phyloP scores from a whole-genome alignment of 202 grass and related monocot species.

The Saccharum hybrid region DNA sequence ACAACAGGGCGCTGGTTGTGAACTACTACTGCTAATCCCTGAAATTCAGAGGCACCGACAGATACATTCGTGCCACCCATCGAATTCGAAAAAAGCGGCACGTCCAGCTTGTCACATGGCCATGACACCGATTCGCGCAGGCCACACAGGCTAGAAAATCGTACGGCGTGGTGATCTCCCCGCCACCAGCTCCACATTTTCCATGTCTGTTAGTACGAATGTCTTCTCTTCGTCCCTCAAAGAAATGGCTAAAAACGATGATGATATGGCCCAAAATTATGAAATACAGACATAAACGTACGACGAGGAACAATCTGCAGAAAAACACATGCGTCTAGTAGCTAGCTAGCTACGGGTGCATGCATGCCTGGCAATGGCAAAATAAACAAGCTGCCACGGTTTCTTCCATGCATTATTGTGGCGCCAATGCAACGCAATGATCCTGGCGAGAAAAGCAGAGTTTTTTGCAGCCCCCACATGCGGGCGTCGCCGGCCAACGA shows the following conservation, averaged over 20 bases:
- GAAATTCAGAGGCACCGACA: slow-evolving; percentile 1
- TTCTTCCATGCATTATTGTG: not conserved
- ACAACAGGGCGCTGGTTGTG: not conserved
- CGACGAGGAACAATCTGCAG: not conserved
- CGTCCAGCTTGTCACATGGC: slow-evolving; percentile 24
- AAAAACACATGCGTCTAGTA: not conserved
- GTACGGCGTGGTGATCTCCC: slow-evolving; percentile 36
- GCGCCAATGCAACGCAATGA: not conserved
- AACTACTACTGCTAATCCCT: too few relatives aligned
- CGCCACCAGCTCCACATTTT: slow-evolving; percentile 2
- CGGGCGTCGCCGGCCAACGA: not conserved
- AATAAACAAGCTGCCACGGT: not conserved
- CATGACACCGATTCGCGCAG: not conserved
- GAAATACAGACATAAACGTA: not conserved
- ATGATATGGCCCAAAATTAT: not conserved
- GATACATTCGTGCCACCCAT: not conserved
- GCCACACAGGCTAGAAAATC: not conserved
- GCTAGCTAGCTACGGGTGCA: not conserved
- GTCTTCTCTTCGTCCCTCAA: not conserved
- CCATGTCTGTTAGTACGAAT: not conserved
- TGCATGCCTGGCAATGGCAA: not conserved
- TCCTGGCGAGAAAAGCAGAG: not conserved
- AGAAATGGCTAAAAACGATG: not conserved
- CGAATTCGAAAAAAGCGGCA: slow-evolving; percentile 26
- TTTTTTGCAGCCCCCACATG: not conserved